Percentiles rank a stretch among this genome's conserved stretches.
Conservation (phyloP, 306 rosid species). For the Quercus dentata region DNA sequence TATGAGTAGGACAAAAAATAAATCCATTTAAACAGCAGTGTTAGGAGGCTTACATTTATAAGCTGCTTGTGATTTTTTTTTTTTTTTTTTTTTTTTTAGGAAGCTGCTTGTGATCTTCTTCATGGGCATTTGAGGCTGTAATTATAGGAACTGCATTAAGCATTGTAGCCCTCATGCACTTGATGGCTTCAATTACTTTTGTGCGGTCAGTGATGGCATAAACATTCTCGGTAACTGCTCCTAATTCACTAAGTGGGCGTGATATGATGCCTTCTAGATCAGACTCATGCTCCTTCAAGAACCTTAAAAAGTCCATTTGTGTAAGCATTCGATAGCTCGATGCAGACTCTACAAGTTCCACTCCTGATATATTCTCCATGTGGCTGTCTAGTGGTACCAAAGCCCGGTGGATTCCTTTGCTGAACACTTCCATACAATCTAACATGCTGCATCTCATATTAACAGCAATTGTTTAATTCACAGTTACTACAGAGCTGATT, state of each 20-base stretch:
- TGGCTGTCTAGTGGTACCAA: conserved; percentile 69
- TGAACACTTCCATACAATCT: conserved; percentile 92
- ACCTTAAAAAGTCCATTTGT: conserved; percentile 73
- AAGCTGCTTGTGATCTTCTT: conserved; percentile 58
- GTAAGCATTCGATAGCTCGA: conserved; percentile 69
- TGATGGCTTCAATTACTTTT: conserved; percentile 60
- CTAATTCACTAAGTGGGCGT: conserved; percentile 40
- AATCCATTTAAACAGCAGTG: neutral
- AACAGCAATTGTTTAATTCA: neutral
- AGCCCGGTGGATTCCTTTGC: conserved; percentile 90
- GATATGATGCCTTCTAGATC: conserved; percentile 30
- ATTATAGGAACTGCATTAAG: conserved; percentile 81
- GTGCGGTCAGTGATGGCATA: conserved; percentile 69
- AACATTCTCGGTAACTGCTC: conserved; percentile 50
- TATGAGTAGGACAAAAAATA: neutral
- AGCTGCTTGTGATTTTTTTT: conserved; percentile 64
- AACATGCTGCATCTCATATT: conserved; percentile 39
- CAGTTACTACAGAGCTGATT: neutral
- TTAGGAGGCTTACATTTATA: conserved; percentile 39
- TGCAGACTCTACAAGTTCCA: conserved; percentile 70
- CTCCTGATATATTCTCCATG: conserved; percentile 45
- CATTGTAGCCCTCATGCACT: conserved; percentile 57
- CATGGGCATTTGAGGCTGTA: conserved; percentile 25
- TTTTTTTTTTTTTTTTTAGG: too few species aligned
- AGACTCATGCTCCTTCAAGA: conserved; percentile 37